Evolutionary conservation across 169 alveolate species (phyloP).

Genomic region (Sarcocystis neurona): DNA sequence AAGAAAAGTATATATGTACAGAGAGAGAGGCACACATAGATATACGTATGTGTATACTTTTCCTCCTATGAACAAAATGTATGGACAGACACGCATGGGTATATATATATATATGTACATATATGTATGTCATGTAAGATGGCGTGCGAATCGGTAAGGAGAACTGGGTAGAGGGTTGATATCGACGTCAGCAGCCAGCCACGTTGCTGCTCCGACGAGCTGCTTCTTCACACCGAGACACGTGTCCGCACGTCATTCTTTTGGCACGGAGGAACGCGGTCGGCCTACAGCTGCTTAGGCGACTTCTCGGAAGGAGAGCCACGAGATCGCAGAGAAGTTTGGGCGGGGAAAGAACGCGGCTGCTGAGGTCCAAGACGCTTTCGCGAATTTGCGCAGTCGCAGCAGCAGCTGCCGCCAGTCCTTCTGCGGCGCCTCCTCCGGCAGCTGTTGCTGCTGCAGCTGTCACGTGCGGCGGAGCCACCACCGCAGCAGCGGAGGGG

Average conservation of each 20-base stretch:
- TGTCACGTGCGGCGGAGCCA: neutral
- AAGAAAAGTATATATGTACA: too few species aligned
- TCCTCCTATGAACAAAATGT: too few species aligned
- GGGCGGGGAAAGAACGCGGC: slow-evolving; percentile 35
- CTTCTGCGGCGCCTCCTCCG: neutral
- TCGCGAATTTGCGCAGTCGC: too few species aligned
- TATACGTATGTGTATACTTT: too few species aligned
- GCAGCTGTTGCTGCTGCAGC: neutral
- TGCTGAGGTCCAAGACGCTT: neutral
- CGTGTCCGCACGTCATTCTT: slow-evolving; percentile 25
- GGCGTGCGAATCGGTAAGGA: neutral
- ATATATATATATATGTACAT: too few species aligned
- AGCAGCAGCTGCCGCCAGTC: too few species aligned
- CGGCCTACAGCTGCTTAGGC: neutral
- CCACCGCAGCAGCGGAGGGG: too few species aligned
- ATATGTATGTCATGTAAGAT: too few species aligned
- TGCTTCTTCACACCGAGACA: neutral
- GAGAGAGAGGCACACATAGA: too few species aligned
- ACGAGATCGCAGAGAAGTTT: slow-evolving; percentile 16
- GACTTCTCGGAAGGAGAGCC: slow-evolving; percentile 31
- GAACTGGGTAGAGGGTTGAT: neutral
- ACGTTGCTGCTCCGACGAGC: neutral
- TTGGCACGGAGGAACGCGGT: too few species aligned
- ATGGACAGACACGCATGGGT: too few species aligned
- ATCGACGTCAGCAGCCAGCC: neutral